phyloP scores from a whole-genome alignment of 768 basidiomycete species.

The Tricholoma sp. region DNA sequence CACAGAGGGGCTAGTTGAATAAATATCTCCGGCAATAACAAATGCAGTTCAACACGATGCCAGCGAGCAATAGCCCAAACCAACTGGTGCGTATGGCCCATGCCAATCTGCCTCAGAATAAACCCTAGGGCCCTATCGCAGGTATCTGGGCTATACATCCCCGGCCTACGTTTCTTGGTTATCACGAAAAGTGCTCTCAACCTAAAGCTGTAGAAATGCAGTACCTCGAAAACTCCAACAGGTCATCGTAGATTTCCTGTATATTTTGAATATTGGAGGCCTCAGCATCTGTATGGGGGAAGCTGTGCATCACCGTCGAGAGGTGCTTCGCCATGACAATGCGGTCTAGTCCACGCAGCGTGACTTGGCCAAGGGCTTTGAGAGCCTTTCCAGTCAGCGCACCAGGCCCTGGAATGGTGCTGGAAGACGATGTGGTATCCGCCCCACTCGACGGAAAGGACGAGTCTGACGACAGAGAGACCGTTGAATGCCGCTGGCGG shows the following conservation, averaged over 20 bases:
- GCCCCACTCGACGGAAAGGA: slow-evolving; percentile 1
- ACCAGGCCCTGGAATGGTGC: slow-evolving; percentile 25
- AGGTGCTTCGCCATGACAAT: slow-evolving; percentile 19
- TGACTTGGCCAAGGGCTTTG: slow-evolving; percentile 50
- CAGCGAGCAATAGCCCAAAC: slow-evolving; percentile 10
- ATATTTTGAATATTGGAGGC: slow-evolving; percentile 12
- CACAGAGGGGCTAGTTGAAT: slow-evolving; percentile 11
- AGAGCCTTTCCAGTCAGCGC: slow-evolving; percentile 38
- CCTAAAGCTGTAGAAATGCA: slow-evolving; percentile 5
- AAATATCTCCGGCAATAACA: slow-evolving; percentile 9
- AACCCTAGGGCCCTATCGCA: slow-evolving; percentile 4
- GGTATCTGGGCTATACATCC: slow-evolving; percentile 11
- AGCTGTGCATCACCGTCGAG: slow-evolving; percentile 11
- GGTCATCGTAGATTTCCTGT: slow-evolving; percentile 14
- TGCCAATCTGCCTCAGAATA: slow-evolving; percentile 12
- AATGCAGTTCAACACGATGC: slow-evolving; percentile 11
- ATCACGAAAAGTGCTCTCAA: background rate
- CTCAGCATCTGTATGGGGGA: slow-evolving; percentile 19
- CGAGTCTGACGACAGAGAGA: slow-evolving; percentile 1
- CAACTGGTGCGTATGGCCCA: slow-evolving; percentile 10
- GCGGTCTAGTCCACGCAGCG: slow-evolving; percentile 42
- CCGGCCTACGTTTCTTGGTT: slow-evolving; percentile 4
- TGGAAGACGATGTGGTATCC: slow-evolving; percentile 18
- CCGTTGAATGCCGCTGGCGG: slow-evolving; percentile 2
- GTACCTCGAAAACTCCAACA: slow-evolving; percentile 18